phyloP scores from a whole-genome alignment of 306 rosid genomes.

The Lathyrus oleraceus region DNA sequence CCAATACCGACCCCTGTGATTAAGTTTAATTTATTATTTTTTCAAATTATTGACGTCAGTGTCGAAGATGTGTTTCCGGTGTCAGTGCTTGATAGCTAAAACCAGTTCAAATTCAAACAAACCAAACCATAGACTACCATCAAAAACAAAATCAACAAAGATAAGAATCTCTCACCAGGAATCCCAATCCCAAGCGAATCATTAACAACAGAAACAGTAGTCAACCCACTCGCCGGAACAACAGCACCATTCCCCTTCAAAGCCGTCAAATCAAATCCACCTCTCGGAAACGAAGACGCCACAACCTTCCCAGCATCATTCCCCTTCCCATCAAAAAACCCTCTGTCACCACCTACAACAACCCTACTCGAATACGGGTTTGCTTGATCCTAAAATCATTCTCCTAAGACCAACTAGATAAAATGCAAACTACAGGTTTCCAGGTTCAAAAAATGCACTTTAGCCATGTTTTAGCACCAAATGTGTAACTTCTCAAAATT shows the following conservation, averaged over 20 bases:
- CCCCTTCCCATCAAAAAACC: constrained; percentile 41
- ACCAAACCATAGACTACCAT: no score
- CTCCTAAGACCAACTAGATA: not conserved
- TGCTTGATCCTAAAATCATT: constrained; percentile 12
- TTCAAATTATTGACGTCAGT: no score
- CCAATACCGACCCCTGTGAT: no score
- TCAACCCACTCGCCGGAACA: constrained; percentile 61
- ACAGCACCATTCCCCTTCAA: constrained; percentile 45
- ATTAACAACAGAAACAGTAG: constrained; percentile 57
- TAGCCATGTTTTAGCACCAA: constrained; percentile 23
- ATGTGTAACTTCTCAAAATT: not conserved
- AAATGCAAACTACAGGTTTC: not conserved
- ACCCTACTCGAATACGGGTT: constrained; percentile 47
- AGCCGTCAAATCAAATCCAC: constrained; percentile 58
- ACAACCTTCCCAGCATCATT: constrained; percentile 38
- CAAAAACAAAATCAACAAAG: not conserved
- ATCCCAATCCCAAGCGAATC: constrained; percentile 35
- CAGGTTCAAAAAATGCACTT: not conserved
- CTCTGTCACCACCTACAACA: constrained; percentile 28
- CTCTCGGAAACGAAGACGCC: constrained; percentile 55
- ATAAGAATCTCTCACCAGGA: constrained; percentile 40
- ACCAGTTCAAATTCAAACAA: not conserved
- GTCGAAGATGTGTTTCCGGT: no score
- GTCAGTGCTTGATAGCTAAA: not conserved
- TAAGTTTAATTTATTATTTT: no score